Evolutionary conservation across 345 rosid species (phyloP).

Genomic region (Hibiscus mutabilis): DNA sequence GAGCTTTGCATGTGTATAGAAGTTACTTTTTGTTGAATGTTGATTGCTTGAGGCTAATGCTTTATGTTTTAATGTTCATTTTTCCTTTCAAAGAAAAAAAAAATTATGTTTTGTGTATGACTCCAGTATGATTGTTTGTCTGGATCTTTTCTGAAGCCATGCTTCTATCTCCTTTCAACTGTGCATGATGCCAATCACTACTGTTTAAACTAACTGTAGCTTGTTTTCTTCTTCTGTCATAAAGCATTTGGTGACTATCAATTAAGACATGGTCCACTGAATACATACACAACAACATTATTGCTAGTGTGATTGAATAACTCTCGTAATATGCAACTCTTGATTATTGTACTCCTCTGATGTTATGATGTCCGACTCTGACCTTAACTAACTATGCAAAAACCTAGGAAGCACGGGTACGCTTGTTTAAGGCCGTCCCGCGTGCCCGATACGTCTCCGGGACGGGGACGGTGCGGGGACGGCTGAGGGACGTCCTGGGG

Average conservation of each 20-base stretch:
- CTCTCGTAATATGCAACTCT: background rate
- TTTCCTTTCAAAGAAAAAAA: background rate
- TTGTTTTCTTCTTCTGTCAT: background rate
- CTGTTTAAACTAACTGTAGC: background rate
- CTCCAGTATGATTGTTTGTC: background rate
- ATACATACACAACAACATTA: background rate
- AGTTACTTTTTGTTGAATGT: background rate
- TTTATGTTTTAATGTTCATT: too few relatives aligned
- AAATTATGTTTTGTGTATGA: background rate
- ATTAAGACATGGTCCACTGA: background rate
- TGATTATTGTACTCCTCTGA: background rate
- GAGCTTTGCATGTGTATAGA: background rate
- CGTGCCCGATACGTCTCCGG: too few relatives aligned
- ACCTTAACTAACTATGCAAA: background rate
- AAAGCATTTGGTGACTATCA: background rate
- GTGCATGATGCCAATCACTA: background rate
- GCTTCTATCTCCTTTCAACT: background rate
- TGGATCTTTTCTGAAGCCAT: background rate
- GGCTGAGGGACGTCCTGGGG: too few relatives aligned
- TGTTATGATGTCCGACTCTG: background rate
- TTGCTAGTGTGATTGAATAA: background rate
- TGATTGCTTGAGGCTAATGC: background rate
- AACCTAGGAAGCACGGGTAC: too few relatives aligned
- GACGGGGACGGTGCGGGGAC: too few relatives aligned
- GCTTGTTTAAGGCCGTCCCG: too few relatives aligned